Conservation (phyloP, 306 rosid species). For the Casuarina equisetifolia region DNA sequence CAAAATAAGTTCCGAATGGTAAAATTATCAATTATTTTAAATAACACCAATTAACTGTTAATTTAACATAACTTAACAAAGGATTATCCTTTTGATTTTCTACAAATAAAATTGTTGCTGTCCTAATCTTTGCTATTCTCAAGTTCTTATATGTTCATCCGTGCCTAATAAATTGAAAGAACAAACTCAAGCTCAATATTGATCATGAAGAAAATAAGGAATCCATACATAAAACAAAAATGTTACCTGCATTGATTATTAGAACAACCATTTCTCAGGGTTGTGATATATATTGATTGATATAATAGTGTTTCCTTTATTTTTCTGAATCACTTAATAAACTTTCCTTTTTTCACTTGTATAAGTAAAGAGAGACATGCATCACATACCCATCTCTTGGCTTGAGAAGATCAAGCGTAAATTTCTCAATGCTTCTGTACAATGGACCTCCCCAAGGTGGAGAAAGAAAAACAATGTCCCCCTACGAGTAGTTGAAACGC, state of each 20-base stretch:
- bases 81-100: no score
- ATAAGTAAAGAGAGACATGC: background rate
- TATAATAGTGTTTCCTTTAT: background rate
- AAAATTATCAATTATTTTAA: no score
- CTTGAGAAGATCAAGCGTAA: slow-evolving; percentile 37
- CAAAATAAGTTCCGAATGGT: no score
- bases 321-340: background rate
- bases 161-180: background rate
- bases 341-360: background rate
- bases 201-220: background rate
- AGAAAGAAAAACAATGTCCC: slow-evolving; percentile 39
- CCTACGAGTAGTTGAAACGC: slow-evolving; percentile 25
- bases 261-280: background rate
- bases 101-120: no score
- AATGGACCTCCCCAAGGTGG: slow-evolving; percentile 48
- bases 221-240: background rate
- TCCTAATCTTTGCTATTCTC: background rate
- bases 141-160: background rate
- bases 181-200: background rate
- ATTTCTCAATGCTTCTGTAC: slow-evolving; percentile 25
- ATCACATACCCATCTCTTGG: slow-evolving; percentile 40
- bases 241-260: background rate
- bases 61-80: no score
- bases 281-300: background rate
- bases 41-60: no score